Conservation (phyloP, 768 basidiomycete genomes). For the Mycena rosella region DNA sequence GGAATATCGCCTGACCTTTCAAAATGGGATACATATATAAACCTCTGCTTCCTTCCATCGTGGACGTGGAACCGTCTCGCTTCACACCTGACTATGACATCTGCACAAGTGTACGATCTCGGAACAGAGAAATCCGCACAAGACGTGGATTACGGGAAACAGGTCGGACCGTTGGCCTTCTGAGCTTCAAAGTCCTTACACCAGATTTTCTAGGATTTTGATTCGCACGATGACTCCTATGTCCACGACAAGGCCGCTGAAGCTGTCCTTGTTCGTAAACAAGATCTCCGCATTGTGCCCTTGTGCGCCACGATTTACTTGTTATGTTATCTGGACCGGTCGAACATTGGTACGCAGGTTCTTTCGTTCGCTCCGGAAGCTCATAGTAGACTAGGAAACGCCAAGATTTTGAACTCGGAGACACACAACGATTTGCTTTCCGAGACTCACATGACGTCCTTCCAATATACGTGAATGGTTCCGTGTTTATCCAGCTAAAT, state of each 20-base stretch:
- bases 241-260: slow-evolving; percentile 7
- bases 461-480: slow-evolving; percentile 47
- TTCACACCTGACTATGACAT: neutral
- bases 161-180: neutral
- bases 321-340: slow-evolving; percentile 19
- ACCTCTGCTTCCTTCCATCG: no score
- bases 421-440: slow-evolving; percentile 47
- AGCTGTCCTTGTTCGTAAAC: slow-evolving; percentile 18
- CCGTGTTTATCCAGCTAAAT: neutral
- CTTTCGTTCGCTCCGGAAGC: neutral
- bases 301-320: slow-evolving; percentile 24
- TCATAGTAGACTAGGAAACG: slow-evolving; percentile 38
- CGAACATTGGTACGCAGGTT: slow-evolving; percentile 13
- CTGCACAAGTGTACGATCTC: neutral
- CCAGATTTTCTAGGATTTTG: slow-evolving; percentile 10
- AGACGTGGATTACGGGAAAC: neutral
- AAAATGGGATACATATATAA: no score
- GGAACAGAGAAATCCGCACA: neutral
- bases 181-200: neutral
- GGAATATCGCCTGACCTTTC: no score
- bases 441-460: slow-evolving; percentile 42
- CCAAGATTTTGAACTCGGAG: slow-evolving; percentile 50
- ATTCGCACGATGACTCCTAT: slow-evolving; percentile 10
- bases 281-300: slow-evolving; percentile 23
- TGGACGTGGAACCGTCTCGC: no score